These are phyloP conservation scores for Pythium pectinolyticum DNA, from an alignment of 352 stramenopile species.

Conservation along the genomic window DNA sequence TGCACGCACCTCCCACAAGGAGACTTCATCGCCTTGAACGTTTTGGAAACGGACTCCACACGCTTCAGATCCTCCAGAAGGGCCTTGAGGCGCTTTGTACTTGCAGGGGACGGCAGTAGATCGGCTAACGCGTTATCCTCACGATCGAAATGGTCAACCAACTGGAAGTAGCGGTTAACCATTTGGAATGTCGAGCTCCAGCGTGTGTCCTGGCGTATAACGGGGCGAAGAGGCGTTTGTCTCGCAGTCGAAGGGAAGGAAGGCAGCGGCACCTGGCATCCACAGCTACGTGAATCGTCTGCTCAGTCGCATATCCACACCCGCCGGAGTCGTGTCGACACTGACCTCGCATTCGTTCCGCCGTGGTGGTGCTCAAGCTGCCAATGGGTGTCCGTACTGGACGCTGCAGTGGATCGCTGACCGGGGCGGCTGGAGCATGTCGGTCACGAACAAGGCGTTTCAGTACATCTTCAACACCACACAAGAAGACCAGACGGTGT, in stretches of 20 bases:
- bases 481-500: slow-evolving; percentile 30
- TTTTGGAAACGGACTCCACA: not conserved
- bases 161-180: slow-evolving; percentile 9
- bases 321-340: not conserved
- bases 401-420: slow-evolving; percentile 35
- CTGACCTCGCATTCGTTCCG: slow-evolving; percentile 34
- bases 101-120: not conserved
- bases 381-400: slow-evolving; percentile 17
- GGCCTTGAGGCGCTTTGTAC: slow-evolving; percentile 1
- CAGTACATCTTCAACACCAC: slow-evolving; percentile 38
- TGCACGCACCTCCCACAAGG: not conserved
- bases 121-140: slow-evolving; percentile 14
- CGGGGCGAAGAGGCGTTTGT: slow-evolving; percentile 4
- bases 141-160: slow-evolving; percentile 6
- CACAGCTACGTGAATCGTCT: slow-evolving; percentile 31
- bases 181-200: slow-evolving; percentile 17
- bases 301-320: not conserved
- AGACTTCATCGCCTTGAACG: not conserved
- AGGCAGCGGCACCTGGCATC: slow-evolving; percentile 10
- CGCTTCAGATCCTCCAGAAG: slow-evolving; percentile 9
- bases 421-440: slow-evolving; percentile 30
- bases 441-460: slow-evolving; percentile 29
- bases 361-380: slow-evolving; percentile 25
- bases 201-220: slow-evolving; percentile 19
- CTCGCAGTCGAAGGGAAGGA: not conserved